Evolutionary conservation across 2,329 filamentous ascomycete genomes (phyloP).

Genomic region (Botrytis pseudocinerea): DNA sequence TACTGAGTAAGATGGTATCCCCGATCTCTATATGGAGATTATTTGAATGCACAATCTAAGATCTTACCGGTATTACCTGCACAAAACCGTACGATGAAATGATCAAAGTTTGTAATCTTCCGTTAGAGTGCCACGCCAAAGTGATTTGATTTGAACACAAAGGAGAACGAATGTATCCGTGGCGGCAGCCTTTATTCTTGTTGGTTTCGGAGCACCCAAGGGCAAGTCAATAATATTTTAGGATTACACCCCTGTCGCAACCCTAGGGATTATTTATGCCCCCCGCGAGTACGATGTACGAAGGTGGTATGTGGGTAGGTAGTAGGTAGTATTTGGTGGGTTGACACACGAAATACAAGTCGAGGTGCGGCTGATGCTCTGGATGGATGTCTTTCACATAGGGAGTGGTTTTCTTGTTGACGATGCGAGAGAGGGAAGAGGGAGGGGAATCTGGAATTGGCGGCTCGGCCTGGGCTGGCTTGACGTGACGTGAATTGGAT

Average conservation of each 20-base stretch:
- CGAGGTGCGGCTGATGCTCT: not conserved
- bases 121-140: not conserved
- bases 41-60: constrained; percentile 14
- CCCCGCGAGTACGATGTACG: not conserved
- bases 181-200: constrained; percentile 9
- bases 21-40: not conserved
- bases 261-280: constrained; percentile 6
- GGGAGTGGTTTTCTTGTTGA: not conserved
- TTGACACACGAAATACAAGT: not conserved
- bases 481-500: not conserved
- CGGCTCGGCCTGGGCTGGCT: not conserved
- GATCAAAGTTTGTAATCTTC: not conserved
- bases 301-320: not conserved
- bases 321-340: constrained; percentile 10
- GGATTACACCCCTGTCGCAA: constrained; percentile 2
- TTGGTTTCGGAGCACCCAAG: constrained; percentile 10
- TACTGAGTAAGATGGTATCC: constrained; percentile 1
- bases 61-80: constrained; percentile 19
- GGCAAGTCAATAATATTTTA: constrained; percentile 5
- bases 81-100: not conserved
- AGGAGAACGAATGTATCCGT: not conserved
- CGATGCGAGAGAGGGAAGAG: not conserved
- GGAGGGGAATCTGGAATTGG: not conserved
- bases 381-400: not conserved
- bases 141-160: not conserved